Conservation (phyloP, 371 early-diverging fungal genomes). For the Rhizopus arrhizus region DNA sequence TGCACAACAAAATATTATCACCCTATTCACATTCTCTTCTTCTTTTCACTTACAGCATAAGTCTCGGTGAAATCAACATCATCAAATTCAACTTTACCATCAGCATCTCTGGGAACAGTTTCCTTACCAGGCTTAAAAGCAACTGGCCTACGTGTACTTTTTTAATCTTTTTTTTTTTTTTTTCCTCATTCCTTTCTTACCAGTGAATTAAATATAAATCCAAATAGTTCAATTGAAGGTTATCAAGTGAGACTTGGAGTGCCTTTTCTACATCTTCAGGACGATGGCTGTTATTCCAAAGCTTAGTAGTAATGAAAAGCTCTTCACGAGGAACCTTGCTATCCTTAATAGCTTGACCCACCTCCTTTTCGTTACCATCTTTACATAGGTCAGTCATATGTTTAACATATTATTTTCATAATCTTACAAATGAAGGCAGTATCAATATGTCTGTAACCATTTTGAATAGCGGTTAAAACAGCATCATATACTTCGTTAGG, state of each 20-base stretch:
- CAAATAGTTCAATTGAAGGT: conserved; percentile 66
- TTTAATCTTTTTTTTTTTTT: not conserved
- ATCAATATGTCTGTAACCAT: conserved; percentile 34
- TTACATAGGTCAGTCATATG: not conserved
- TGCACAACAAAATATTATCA: conserved; percentile 36
- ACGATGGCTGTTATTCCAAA: conserved; percentile 67
- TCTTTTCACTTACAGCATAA: conserved; percentile 46
- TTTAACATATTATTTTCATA: no score
- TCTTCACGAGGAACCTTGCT: conserved; percentile 55
- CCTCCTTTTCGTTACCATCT: conserved; percentile 38
- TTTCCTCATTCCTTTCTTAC: conserved; percentile 1
- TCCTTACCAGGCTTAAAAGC: conserved; percentile 27
- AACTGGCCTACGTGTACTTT: conserved; percentile 23
- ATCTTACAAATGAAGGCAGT: conserved; percentile 37
- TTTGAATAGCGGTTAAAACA: conserved; percentile 48
- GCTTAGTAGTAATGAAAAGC: conserved; percentile 75
- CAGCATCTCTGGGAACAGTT: conserved; percentile 25
- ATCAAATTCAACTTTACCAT: conserved; percentile 24
- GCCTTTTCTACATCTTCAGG: conserved; percentile 55
- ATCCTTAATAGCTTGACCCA: conserved; percentile 53
- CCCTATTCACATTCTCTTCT: no score
- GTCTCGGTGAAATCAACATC: conserved; percentile 36
- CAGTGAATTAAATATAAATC: conserved; percentile 70
- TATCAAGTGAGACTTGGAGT: conserved; percentile 49
- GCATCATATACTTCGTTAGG: conserved; percentile 44